Conservation (phyloP, 2,329 filamentous ascomycete genomes). For the Clonostachys chloroleuca region DNA sequence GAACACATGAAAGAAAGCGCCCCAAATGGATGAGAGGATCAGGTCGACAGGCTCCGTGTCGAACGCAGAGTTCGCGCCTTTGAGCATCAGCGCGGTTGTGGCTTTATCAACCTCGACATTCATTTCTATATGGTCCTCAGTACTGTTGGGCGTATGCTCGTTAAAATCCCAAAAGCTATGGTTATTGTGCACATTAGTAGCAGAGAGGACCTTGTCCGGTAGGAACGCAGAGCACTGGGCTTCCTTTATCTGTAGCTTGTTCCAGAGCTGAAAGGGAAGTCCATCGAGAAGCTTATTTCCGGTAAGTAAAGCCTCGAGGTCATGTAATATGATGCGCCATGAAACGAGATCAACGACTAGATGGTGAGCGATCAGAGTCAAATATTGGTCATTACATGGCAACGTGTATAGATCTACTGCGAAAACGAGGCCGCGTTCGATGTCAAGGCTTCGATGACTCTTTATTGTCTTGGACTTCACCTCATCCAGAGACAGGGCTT, state of each 20-base stretch:
- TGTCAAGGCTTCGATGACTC: conserved; percentile 4
- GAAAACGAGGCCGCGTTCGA: conserved; percentile 6
- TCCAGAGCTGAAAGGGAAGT: conserved; percentile 30
- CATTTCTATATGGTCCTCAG: background rate
- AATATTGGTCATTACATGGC: conserved; percentile 4
- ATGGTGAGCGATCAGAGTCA: conserved; percentile 29
- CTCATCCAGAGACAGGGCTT: background rate
- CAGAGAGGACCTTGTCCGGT: conserved; percentile 8
- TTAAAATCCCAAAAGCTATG: conserved; percentile 9
- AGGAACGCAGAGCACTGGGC: conserved; percentile 5
- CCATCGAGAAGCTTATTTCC: conserved; percentile 7
- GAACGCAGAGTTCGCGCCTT: conserved; percentile 12
- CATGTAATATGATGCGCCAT: conserved; percentile 36
- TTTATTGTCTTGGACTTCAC: background rate
- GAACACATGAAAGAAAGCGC: conserved; percentile 19
- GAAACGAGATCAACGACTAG: conserved; percentile 39
- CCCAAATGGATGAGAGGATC: conserved; percentile 19
- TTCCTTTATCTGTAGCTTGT: conserved; percentile 20
- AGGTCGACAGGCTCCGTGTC: conserved; percentile 25
- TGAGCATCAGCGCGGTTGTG: conserved; percentile 7
- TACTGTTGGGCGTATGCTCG: conserved; percentile 3
- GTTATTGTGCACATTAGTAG: conserved; percentile 27
- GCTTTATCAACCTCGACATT: conserved; percentile 1
- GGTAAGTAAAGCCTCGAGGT: conserved; percentile 32
- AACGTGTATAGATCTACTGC: conserved; percentile 7